These are phyloP conservation scores for Coemansia sp. DNA, from an alignment of 192 early-diverging fungal genomes.

Conservation along the genomic window DNA sequence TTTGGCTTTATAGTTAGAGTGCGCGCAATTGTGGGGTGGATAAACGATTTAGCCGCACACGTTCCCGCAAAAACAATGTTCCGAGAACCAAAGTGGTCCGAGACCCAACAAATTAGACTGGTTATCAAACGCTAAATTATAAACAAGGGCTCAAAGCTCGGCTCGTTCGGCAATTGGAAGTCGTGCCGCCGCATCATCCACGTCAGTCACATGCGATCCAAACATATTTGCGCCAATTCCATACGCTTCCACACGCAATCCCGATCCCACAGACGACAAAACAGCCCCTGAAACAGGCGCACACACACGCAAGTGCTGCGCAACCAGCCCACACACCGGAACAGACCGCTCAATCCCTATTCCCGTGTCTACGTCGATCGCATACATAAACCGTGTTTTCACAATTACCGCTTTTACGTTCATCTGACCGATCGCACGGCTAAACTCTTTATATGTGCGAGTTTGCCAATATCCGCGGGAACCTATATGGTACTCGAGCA, in stretches of 20 bases:
- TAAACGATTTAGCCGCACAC: too few species aligned
- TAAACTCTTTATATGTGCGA: too few species aligned
- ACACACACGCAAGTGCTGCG: not conserved
- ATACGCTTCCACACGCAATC: not conserved
- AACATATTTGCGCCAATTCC: conserved; percentile 1
- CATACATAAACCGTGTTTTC: not conserved
- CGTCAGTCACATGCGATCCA: not conserved
- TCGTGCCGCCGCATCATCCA: not conserved
- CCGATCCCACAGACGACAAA: not conserved
- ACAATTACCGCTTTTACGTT: not conserved
- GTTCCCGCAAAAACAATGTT: too few species aligned
- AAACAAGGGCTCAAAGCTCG: not conserved
- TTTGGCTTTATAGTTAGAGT: too few species aligned
- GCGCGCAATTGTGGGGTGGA: too few species aligned
- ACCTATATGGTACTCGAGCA: too few species aligned
- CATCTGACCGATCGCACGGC: too few species aligned
- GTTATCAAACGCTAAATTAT: not conserved
- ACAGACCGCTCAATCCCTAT: not conserved
- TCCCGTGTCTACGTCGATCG: not conserved
- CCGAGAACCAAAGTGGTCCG: too few species aligned
- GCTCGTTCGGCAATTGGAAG: conserved; percentile 1
- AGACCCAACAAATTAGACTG: not conserved
- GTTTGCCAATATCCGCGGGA: too few species aligned
- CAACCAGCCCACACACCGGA: not conserved
- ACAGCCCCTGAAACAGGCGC: not conserved